Percentiles rank a stretch among this genome's conserved stretches.
These are phyloP conservation scores for Xylaria sp. DNA, from an alignment of 2,329 filamentous ascomycete species.

Conservation along the genomic window DNA sequence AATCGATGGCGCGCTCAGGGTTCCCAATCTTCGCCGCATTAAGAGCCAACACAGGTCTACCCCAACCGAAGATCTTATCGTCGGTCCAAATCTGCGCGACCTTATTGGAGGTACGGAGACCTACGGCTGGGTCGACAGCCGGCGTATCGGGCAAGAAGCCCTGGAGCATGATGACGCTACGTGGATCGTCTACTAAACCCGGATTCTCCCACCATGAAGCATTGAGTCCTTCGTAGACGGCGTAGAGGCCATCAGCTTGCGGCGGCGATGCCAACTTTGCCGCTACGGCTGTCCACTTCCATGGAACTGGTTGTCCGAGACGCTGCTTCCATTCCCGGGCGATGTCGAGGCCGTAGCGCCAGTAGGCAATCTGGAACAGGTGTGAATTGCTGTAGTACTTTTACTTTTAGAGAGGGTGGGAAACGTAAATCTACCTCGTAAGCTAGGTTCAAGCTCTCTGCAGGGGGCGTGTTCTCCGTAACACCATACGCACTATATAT, in stretches of 20 bases:
- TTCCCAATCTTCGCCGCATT: constrained; percentile 57
- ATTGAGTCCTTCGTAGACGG: constrained; percentile 60
- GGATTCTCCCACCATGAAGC: constrained; percentile 57
- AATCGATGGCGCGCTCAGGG: constrained; percentile 54
- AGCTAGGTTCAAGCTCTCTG: constrained; percentile 58
- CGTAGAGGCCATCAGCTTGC: constrained; percentile 55
- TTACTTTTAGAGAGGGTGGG: background rate
- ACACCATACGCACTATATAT: constrained; percentile 57
- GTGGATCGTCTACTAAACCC: constrained; percentile 55
- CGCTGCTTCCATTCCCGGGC: constrained; percentile 57
- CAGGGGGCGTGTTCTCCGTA: constrained; percentile 62
- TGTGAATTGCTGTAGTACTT: background rate
- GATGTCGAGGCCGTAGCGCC: constrained; percentile 61
- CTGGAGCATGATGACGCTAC: constrained; percentile 58
- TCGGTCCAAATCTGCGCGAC: constrained; percentile 57
- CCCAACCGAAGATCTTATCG: constrained; percentile 58
- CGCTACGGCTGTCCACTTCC: constrained; percentile 55
- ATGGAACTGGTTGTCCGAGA: constrained; percentile 53
- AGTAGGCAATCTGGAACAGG: constrained; percentile 54
- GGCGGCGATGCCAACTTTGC: constrained; percentile 59
- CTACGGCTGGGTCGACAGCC: constrained; percentile 52
- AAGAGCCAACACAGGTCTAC: constrained; percentile 59
- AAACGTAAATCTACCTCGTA: constrained; percentile 53
- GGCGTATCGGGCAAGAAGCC: constrained; percentile 57
- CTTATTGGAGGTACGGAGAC: constrained; percentile 53